These are phyloP conservation scores for Didymella pomorum DNA, from an alignment of 2,329 filamentous ascomycete species.

Conservation along the genomic window DNA sequence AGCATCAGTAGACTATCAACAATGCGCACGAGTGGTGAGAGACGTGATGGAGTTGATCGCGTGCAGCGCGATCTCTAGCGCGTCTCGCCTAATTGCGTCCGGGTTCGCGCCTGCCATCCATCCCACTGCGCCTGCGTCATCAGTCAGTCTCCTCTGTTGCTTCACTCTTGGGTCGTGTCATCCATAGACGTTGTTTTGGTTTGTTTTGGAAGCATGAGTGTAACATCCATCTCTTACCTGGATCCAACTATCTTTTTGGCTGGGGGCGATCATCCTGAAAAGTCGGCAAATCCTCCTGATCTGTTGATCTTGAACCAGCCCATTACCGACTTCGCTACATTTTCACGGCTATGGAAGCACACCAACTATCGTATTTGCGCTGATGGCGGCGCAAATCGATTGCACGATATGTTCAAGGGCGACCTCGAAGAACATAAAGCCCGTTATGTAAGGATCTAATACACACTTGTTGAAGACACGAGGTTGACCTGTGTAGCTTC, in stretches of 20 bases:
- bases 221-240: slow-evolving; percentile 26
- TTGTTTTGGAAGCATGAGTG: slow-evolving; percentile 22
- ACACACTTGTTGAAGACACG: neutral
- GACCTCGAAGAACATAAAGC: slow-evolving; percentile 30
- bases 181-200: neutral
- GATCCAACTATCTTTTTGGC: slow-evolving; percentile 41
- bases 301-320: slow-evolving; percentile 58
- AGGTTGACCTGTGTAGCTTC: slow-evolving; percentile 39
- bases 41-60: slow-evolving; percentile 1
- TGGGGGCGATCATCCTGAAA: slow-evolving; percentile 27
- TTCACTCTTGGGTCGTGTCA: neutral
- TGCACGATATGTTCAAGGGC: slow-evolving; percentile 62
- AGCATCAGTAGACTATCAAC: neutral
- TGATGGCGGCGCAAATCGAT: slow-evolving; percentile 87
- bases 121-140: neutral
- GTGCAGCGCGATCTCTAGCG: slow-evolving; percentile 3
- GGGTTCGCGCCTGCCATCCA: slow-evolving; percentile 1
- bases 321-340: slow-evolving; percentile 58
- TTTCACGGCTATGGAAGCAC: slow-evolving; percentile 57
- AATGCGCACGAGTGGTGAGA: neutral
- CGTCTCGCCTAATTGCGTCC: slow-evolving; percentile 16
- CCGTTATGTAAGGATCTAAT: slow-evolving; percentile 40
- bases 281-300: slow-evolving; percentile 34
- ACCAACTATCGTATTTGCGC: slow-evolving; percentile 78
- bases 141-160: slow-evolving; percentile 4